Percentiles rank a stretch among this genome's conserved stretches.
Evolutionary conservation across 2,329 filamentous ascomycete species (phyloP).

Genomic region (Xylariaceae sp.): DNA sequence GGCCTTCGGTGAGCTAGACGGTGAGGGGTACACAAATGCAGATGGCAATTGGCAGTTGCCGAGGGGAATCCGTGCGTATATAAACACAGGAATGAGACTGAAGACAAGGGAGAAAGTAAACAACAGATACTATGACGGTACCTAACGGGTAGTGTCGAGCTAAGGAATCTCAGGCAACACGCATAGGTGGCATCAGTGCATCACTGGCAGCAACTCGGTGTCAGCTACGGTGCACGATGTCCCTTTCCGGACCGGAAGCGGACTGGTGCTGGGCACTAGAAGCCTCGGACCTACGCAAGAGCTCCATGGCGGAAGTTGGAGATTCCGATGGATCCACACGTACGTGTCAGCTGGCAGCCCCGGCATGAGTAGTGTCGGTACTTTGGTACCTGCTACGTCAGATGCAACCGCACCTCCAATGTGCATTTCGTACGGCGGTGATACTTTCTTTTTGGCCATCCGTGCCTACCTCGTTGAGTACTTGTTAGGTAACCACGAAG

Average conservation of each 20-base stretch:
- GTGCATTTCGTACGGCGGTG: too few species aligned
- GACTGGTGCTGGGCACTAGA: neutral
- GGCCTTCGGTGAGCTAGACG: neutral
- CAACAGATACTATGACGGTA: neutral
- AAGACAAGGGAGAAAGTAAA: neutral
- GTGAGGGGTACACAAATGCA: neutral
- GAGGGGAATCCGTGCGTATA: neutral
- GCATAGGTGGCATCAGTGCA: conserved; percentile 17
- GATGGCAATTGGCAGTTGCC: neutral
- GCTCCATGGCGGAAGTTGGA: conserved; percentile 19
- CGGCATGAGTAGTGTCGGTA: conserved; percentile 1
- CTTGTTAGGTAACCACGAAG: too few species aligned
- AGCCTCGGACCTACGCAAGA: neutral
- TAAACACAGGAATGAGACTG: neutral
- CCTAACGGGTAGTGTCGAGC: neutral
- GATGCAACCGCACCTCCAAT: neutral
- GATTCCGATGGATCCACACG: conserved; percentile 15
- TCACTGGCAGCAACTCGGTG: too few species aligned
- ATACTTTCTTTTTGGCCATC: too few species aligned
- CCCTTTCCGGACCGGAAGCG: conserved; percentile 6
- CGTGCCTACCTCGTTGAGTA: too few species aligned
- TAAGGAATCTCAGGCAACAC: conserved; percentile 5
- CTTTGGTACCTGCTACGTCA: neutral
- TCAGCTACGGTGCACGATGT: neutral
- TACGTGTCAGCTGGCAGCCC: conserved; percentile 7